Percentiles rank a stretch among this genome's conserved stretches.
Conservation (phyloP, 306 rosid genomes). For the Gastrolobium bilobum region DNA sequence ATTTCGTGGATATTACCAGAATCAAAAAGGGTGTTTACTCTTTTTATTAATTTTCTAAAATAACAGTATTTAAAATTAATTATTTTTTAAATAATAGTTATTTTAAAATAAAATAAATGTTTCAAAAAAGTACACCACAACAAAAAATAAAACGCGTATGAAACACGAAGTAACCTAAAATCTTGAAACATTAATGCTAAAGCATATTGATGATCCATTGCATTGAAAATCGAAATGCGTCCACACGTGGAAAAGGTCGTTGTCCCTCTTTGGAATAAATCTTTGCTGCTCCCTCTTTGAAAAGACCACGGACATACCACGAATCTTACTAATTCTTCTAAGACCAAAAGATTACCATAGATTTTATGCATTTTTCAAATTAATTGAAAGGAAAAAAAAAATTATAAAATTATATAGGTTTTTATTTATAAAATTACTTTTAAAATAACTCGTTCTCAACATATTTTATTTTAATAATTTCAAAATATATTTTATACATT, state of each 20-base stretch:
- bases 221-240: not conserved
- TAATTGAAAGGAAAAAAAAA: not conserved
- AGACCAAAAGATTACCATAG: not conserved
- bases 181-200: not conserved
- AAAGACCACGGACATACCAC: not conserved
- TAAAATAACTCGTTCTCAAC: not conserved
- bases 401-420: not conserved
- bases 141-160: not conserved
- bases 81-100: too few species aligned
- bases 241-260: not conserved
- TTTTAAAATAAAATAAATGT: too few species aligned
- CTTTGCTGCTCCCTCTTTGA: too few species aligned
- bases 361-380: not conserved
- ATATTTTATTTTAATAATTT: not conserved
- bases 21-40: too few species aligned
- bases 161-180: not conserved
- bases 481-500: not conserved
- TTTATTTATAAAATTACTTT: not conserved
- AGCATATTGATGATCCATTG: not conserved
- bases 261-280: not conserved
- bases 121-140: not conserved
- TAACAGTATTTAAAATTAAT: too few species aligned
- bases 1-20: too few species aligned
- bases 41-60: too few species aligned
- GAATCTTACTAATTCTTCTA: not conserved